Percentiles rank a stretch among this genome's conserved stretches.
phyloP scores from a whole-genome alignment of 1,284 basidiomycete genomes.

The Chalciporus sp. region DNA sequence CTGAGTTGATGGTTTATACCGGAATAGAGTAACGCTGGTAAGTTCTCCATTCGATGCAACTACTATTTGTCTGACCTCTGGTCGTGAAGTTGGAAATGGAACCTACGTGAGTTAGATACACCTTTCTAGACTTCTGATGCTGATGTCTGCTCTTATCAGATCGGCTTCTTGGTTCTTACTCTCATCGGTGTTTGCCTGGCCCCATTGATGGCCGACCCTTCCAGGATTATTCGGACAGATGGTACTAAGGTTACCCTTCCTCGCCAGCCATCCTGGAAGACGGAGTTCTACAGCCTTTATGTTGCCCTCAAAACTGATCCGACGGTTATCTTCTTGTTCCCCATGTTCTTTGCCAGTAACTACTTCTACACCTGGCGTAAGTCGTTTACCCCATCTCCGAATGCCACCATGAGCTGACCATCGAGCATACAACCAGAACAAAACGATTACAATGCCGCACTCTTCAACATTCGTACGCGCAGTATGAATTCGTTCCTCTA shows the following conservation, averaged over 20 bases:
- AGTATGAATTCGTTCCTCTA: constrained; percentile 41
- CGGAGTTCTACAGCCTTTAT: constrained; percentile 53
- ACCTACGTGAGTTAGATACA: constrained; percentile 54
- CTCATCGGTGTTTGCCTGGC: constrained; percentile 66
- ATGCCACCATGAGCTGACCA: constrained; percentile 4
- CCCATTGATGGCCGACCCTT: constrained; percentile 66
- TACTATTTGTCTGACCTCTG: constrained; percentile 8
- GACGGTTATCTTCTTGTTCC: constrained; percentile 59
- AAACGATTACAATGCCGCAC: constrained; percentile 53
- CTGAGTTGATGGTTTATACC: not conserved
- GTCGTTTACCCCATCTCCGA: constrained; percentile 1
- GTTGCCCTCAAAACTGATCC: constrained; percentile 59
- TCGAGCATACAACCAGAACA: constrained; percentile 37
- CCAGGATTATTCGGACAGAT: constrained; percentile 69
- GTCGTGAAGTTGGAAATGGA: constrained; percentile 50
- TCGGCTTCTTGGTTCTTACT: constrained; percentile 73
- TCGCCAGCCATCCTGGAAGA: constrained; percentile 72
- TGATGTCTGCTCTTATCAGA: constrained; percentile 41
- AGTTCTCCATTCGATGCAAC: constrained; percentile 3
- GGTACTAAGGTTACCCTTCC: constrained; percentile 65
- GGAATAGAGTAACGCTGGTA: constrained; percentile 27
- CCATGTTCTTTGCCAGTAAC: constrained; percentile 74
- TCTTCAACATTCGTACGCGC: constrained; percentile 52
- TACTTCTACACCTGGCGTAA: constrained; percentile 63
- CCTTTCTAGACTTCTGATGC: not conserved